Percentiles rank a stretch among this genome's conserved stretches.
phyloP scores from a whole-genome alignment of 129 eudicot species.

The carrot (Daucus carota) region DNA sequence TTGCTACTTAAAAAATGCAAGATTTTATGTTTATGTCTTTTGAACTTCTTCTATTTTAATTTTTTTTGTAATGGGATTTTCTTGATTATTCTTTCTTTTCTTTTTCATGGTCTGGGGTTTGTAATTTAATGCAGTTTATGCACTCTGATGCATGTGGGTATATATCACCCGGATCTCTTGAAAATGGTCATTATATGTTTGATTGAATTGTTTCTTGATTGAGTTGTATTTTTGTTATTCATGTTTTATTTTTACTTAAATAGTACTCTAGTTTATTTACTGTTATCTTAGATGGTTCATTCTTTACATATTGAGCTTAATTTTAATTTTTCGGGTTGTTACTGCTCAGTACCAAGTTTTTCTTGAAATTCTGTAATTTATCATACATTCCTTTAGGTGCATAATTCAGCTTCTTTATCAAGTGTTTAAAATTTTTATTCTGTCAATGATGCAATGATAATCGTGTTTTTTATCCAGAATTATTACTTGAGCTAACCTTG shows the following conservation, averaged over 20 bases:
- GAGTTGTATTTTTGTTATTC: neutral
- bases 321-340: conserved; percentile 9
- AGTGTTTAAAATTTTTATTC: no score
- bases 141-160: conserved; percentile 20
- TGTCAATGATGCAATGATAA: neutral
- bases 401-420: no score
- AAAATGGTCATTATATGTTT: conserved; percentile 12
- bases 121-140: conserved; percentile 20
- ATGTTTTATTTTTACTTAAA: neutral
- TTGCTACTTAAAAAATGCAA: conserved; percentile 22
- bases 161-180: conserved; percentile 19
- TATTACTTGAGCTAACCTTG: conserved; percentile 7
- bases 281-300: conserved; percentile 12
- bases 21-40: conserved; percentile 18
- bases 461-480: conserved; percentile 15
- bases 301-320: conserved; percentile 4
- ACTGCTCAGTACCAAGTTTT: neutral
- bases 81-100: neutral
- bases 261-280: neutral
- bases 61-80: conserved; percentile 11
- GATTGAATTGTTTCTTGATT: neutral
- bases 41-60: neutral
- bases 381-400: neutral
- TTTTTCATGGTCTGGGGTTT: conserved; percentile 33
- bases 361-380: conserved; percentile 11